A percentile compares a stretch with the other conserved stretches of the same genome.
Conservation (phyloP, 192 early-diverging fungal species). For the Glomus cerebriforme region DNA sequence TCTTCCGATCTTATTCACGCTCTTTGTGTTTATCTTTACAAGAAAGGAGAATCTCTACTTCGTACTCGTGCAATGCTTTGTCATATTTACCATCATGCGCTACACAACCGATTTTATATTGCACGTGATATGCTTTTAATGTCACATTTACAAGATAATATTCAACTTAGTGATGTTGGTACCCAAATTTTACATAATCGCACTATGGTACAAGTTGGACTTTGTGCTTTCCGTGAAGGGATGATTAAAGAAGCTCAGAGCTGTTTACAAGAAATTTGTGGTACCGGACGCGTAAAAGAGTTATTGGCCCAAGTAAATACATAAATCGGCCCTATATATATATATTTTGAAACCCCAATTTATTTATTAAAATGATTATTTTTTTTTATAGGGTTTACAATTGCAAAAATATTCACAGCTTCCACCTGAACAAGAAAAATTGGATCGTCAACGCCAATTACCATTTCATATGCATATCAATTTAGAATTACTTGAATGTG, state of each 20-base stretch:
- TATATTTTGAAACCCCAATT: not conserved
- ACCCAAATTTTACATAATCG: slow-evolving; percentile 98
- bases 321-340: not conserved
- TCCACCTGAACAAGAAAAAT: slow-evolving; percentile 88
- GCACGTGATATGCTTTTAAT: slow-evolving; percentile 97
- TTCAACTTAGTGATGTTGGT: slow-evolving; percentile 82
- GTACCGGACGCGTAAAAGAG: slow-evolving; percentile 86
- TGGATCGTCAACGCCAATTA: slow-evolving; percentile 93
- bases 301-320: slow-evolving; percentile 82
- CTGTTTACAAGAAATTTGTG: slow-evolving; percentile 86
- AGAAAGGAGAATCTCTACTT: slow-evolving; percentile 76
- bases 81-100: slow-evolving; percentile 96
- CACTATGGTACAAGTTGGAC: slow-evolving; percentile 91
- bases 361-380: not conserved
- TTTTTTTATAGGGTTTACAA: slow-evolving; percentile 55
- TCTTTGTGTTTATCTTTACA: slow-evolving; percentile 90
- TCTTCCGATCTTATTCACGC: slow-evolving; percentile 70
- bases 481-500: slow-evolving; percentile 96
- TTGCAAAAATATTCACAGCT: slow-evolving; percentile 74
- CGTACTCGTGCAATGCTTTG: slow-evolving; percentile 95
- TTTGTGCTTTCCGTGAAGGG: slow-evolving; percentile 94
- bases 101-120: slow-evolving; percentile 91
- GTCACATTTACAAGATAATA: slow-evolving; percentile 97
- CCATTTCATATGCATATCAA: slow-evolving; percentile 99
- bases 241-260: slow-evolving; percentile 87